phyloP scores from a whole-genome alignment of 2,329 filamentous ascomycete species.

The Aspergillus fischeri region DNA sequence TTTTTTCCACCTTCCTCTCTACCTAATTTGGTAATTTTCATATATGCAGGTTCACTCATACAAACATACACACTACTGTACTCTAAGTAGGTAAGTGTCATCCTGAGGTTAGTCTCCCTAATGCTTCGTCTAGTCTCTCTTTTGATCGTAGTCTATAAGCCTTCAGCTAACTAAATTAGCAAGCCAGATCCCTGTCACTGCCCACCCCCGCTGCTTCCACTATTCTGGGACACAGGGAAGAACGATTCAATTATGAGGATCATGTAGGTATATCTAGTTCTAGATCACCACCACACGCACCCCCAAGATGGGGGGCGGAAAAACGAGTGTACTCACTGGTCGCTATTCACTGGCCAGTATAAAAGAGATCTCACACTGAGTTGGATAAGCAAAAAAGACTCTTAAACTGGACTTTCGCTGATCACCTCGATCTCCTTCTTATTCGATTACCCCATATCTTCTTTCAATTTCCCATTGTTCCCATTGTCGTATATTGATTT shows the following conservation, averaged over 20 bases:
- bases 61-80: slow-evolving; percentile 1
- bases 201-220: slow-evolving; percentile 24
- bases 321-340: background rate
- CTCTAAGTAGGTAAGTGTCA: background rate
- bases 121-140: slow-evolving; percentile 1
- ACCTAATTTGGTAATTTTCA: background rate
- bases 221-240: slow-evolving; percentile 19
- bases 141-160: slow-evolving; percentile 7
- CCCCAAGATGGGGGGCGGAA: slow-evolving; percentile 2
- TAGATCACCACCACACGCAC: slow-evolving; percentile 22
- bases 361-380: background rate
- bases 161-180: slow-evolving; percentile 13
- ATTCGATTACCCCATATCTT: background rate
- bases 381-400: background rate
- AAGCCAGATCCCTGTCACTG: slow-evolving; percentile 17
- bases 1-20: background rate
- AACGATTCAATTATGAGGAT: slow-evolving; percentile 7
- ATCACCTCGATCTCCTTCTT: background rate
- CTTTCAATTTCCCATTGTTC: background rate
- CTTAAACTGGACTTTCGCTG: background rate
- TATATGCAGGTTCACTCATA: slow-evolving; percentile 1
- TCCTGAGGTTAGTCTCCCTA: background rate
- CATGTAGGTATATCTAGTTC: slow-evolving; percentile 24
- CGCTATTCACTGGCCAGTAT: background rate
- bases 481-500: background rate